These are phyloP conservation scores for Epichloe gansuensis DNA, from an alignment of 2,329 filamentous ascomycete species.

Conservation along the genomic window DNA sequence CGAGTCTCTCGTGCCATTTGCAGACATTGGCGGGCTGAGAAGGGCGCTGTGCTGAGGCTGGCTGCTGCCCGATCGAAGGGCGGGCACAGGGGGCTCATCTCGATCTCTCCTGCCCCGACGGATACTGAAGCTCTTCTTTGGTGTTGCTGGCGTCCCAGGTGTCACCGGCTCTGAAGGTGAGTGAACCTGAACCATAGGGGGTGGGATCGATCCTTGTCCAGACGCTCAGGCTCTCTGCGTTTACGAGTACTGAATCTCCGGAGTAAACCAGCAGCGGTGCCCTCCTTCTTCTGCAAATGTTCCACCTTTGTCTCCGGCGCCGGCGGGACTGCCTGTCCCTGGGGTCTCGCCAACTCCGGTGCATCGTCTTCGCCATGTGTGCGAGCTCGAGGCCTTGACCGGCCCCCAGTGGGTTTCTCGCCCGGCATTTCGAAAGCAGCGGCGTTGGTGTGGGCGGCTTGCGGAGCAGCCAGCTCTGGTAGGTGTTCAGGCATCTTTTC, in stretches of 20 bases:
- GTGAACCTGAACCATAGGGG: conserved; percentile 70
- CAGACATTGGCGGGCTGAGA: conserved; percentile 58
- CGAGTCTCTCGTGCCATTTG: conserved; percentile 42
- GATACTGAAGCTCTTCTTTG: conserved; percentile 84
- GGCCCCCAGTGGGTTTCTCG: conserved; percentile 73
- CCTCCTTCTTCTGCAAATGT: conserved; percentile 66
- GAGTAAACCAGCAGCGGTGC: conserved; percentile 70
- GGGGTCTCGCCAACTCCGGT: conserved; percentile 39
- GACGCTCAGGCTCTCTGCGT: conserved; percentile 53
- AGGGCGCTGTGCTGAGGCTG: conserved; percentile 69
- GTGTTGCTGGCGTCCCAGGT: conserved; percentile 34
- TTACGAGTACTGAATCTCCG: conserved; percentile 84
- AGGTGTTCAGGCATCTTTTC: conserved; percentile 35
- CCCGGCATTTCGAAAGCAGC: conserved; percentile 78
- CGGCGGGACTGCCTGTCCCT: conserved; percentile 19
- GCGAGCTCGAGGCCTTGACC: conserved; percentile 72
- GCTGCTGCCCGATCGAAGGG: conserved; percentile 42
- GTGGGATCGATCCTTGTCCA: conserved; percentile 52
- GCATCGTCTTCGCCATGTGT: conserved; percentile 94
- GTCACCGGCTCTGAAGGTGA: conserved; percentile 49
- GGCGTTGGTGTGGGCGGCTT: conserved; percentile 80
- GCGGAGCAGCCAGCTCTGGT: conserved; percentile 68
- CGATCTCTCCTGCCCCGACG: conserved; percentile 43
- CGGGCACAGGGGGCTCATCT: conserved; percentile 35
- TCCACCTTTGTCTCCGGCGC: conserved; percentile 46